Evolutionary conservation across 495 filamentous ascomycete genomes (phyloP), one percentile per base, ranked within the genome.

Genomic region (Antarctomyces pellizariae): DNA sequence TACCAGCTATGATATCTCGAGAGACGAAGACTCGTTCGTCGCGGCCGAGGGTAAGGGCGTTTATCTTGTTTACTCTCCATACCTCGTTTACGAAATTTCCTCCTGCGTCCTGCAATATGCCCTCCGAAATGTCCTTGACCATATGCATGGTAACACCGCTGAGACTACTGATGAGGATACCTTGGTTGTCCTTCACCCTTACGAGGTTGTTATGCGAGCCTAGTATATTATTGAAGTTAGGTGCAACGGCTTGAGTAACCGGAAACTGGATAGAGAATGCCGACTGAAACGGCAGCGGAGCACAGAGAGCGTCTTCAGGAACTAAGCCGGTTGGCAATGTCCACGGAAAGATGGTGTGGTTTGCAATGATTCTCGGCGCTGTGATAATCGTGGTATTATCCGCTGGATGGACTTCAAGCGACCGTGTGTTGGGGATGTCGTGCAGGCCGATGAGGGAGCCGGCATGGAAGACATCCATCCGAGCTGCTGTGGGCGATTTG

Each of bases 311-410:
- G 33, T 86, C 66, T 11, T 53, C 53, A 0, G 78, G 79, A 5
- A 92, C 54, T 24, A 86, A 49, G 23, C 69, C 59, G 2, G 53
- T 50, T 0, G 84, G 80, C 0, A 95, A 52, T 0, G 86, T 92
- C 80, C 83, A 93, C 2, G 86, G 86, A 36, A 77, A 97, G 36
- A 76, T 76, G 0, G 74, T 89, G 40, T 82, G 70, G 42, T 83
- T 86, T 3, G 63, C 54, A 10, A 64, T 41, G 10, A 59, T 63
- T 14, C 14, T 13, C 5, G 5, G 5, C 6, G 7, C 12, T 9
- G 24, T 25, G 5, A 13, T 25, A 6, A 13, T 7, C 6, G 24
- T 9, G 13, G 13, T 5, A 13, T 7, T 6, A n/a, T 63, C 56
- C 1, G 32, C 58, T 58, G 10, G 58, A 57, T 36, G 65, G 56